phyloP scores from a whole-genome alignment of 192 early-diverging fungal genomes.

The Paraglomus occultum region DNA sequence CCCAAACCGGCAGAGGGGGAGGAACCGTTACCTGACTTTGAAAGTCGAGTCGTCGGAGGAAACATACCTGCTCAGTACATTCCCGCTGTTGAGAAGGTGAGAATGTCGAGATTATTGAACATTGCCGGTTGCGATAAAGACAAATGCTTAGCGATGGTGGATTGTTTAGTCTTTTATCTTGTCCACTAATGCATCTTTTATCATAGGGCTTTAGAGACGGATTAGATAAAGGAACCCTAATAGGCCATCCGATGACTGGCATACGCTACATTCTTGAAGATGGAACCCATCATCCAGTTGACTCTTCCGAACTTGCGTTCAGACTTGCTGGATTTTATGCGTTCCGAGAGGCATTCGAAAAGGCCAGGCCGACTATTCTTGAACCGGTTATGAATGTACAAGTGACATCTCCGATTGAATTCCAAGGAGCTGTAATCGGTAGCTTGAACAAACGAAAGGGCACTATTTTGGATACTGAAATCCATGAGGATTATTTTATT shows the following conservation, averaged over 20 bases:
- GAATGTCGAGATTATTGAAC: not conserved
- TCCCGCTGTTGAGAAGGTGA: slow-evolving; percentile 88
- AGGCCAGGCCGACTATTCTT: slow-evolving; percentile 79
- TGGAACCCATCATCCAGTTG: slow-evolving; percentile 88
- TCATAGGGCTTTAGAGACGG: slow-evolving; percentile 79
- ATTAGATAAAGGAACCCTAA: slow-evolving; percentile 83
- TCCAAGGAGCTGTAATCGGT: slow-evolving; percentile 88
- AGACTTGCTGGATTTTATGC: slow-evolving; percentile 81
- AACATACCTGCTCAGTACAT: slow-evolving; percentile 93
- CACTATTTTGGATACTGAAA: slow-evolving; percentile 88
- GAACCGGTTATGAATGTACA: slow-evolving; percentile 97
- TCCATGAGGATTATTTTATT: slow-evolving; percentile 89
- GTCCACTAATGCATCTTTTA: not conserved
- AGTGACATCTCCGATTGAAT: slow-evolving; percentile 87
- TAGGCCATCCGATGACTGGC: slow-evolving; percentile 87
- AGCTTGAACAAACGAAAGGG: slow-evolving; percentile 97
- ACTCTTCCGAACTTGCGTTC: slow-evolving; percentile 97
- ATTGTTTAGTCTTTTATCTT: slow-evolving; percentile 5
- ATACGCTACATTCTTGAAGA: slow-evolving; percentile 89
- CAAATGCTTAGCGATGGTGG: not conserved
- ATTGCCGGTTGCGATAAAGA: not conserved
- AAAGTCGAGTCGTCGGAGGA: slow-evolving; percentile 85
- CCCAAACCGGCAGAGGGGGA: slow-evolving; percentile 59
- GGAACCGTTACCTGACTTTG: slow-evolving; percentile 65
- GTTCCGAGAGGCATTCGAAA: slow-evolving; percentile 87